Conservation (phyloP, 805 yeast genomes). For the Wickerhamiella occidentalis region DNA sequence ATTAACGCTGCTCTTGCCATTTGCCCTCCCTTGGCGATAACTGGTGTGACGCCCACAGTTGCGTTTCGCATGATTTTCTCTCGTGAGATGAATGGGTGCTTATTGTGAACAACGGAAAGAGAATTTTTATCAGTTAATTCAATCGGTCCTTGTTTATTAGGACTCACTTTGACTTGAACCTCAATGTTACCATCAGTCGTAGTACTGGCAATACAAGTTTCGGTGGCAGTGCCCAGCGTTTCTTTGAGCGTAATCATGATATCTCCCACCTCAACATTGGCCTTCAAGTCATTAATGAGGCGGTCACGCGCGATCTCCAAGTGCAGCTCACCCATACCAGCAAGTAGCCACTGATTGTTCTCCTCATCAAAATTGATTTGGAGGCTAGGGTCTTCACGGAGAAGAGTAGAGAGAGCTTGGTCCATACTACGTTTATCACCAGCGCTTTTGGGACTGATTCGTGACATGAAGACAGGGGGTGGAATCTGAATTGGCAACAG, state of each 20-base stretch:
- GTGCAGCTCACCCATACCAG: conserved; percentile 97
- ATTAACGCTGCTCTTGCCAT: conserved; percentile 40
- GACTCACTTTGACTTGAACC: conserved; percentile 12
- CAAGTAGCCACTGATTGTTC: conserved; percentile 71
- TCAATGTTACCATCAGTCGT: conserved; percentile 22
- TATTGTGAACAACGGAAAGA: not conserved
- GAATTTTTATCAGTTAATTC: conserved; percentile 8
- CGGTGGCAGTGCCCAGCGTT: conserved; percentile 30
- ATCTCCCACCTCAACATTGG: conserved; percentile 65
- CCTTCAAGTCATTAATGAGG: conserved; percentile 67
- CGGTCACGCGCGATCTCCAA: conserved; percentile 78
- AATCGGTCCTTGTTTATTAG: conserved; percentile 4
- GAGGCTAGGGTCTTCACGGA: conserved; percentile 88
- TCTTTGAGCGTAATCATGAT: conserved; percentile 89
- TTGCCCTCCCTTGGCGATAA: conserved; percentile 35
- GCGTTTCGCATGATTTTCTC: conserved; percentile 26
- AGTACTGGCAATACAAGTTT: not conserved
- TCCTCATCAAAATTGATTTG: conserved; percentile 62
- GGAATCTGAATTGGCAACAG: conserved; percentile 75
- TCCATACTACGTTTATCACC: conserved; percentile 71
- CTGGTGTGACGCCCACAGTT: conserved; percentile 29
- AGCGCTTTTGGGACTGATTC: conserved; percentile 69
- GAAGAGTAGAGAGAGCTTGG: conserved; percentile 47
- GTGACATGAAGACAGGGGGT: conserved; percentile 82
- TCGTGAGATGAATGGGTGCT: conserved; percentile 22